phyloP scores from a whole-genome alignment of 805 yeast genomes.

The Myxozyma geophila region DNA sequence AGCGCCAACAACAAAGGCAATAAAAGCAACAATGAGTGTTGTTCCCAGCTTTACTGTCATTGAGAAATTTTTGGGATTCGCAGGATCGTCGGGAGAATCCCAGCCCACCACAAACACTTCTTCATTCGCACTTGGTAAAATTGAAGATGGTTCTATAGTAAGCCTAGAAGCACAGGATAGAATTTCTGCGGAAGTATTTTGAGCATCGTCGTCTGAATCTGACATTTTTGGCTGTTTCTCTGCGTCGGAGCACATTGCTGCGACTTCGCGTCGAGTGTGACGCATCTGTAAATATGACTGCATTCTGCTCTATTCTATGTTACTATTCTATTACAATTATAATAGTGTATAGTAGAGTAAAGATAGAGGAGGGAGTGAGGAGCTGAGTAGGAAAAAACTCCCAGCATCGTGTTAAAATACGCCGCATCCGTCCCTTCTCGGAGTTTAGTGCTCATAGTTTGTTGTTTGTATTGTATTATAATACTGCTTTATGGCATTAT shows the following conservation, averaged over 20 bases:
- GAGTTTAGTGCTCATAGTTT: too few species aligned
- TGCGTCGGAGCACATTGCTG: constrained; percentile 2
- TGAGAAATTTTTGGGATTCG: constrained; percentile 27
- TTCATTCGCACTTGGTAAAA: not conserved
- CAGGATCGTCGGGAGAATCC: constrained; percentile 33
- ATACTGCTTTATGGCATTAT: too few species aligned
- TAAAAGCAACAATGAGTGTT: constrained; percentile 24
- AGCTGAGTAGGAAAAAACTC: too few species aligned
- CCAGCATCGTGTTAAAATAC: too few species aligned
- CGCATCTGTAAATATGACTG: constrained; percentile 15
- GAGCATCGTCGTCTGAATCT: not conserved
- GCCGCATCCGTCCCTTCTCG: too few species aligned
- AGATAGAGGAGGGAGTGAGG: too few species aligned
- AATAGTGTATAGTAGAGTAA: too few species aligned
- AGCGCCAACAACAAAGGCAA: constrained; percentile 32
- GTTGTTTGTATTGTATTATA: too few species aligned
- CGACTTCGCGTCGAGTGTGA: not conserved
- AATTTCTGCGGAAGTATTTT: not conserved
- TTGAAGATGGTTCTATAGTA: not conserved
- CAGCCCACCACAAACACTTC: constrained; percentile 28
- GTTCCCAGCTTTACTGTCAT: constrained; percentile 12
- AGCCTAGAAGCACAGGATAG: constrained; percentile 4
- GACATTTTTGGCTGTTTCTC: not conserved
- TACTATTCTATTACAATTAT: too few species aligned
- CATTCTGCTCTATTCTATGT: not conserved